Evolutionary conservation across 2,329 filamentous ascomycete species (phyloP).

Genomic region (Exophiala xenobiotica): DNA sequence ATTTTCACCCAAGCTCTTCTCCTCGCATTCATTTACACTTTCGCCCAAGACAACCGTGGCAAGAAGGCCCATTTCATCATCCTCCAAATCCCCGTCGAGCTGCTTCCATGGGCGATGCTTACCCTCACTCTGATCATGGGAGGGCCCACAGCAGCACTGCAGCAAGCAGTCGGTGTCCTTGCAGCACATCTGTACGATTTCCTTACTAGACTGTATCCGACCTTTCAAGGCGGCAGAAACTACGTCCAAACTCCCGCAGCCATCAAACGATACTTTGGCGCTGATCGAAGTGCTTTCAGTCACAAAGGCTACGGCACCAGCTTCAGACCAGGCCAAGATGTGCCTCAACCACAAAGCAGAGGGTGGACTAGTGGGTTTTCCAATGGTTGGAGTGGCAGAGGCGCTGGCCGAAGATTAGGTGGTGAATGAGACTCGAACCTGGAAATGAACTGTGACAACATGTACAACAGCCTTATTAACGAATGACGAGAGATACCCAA

Average conservation of each 20-base stretch:
- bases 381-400: slow-evolving; percentile 41
- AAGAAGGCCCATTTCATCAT: slow-evolving; percentile 76
- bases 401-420: slow-evolving; percentile 43
- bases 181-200: slow-evolving; percentile 92
- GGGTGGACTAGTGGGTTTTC: slow-evolving; percentile 44
- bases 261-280: slow-evolving; percentile 65
- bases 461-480: slow-evolving; percentile 17
- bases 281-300: slow-evolving; percentile 39
- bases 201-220: slow-evolving; percentile 80
- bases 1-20: slow-evolving; percentile 61
- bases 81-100: slow-evolving; percentile 77
- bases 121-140: slow-evolving; percentile 68
- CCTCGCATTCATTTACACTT: slow-evolving; percentile 80
- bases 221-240: slow-evolving; percentile 80
- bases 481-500: slow-evolving; percentile 20
- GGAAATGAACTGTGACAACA: slow-evolving; percentile 7
- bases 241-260: slow-evolving; percentile 71
- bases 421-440: slow-evolving; percentile 32
- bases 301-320: slow-evolving; percentile 64
- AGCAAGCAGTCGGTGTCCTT: slow-evolving; percentile 74
- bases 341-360: slow-evolving; percentile 22
- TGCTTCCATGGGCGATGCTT: slow-evolving; percentile 78
- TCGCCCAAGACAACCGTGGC: slow-evolving; percentile 79
- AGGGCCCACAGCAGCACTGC: slow-evolving; percentile 56
- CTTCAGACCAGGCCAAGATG: slow-evolving; percentile 42